Percentiles rank a stretch among this genome's conserved stretches.
Evolutionary conservation across 345 rosid species (phyloP).

Genomic region (Firmiana major): DNA sequence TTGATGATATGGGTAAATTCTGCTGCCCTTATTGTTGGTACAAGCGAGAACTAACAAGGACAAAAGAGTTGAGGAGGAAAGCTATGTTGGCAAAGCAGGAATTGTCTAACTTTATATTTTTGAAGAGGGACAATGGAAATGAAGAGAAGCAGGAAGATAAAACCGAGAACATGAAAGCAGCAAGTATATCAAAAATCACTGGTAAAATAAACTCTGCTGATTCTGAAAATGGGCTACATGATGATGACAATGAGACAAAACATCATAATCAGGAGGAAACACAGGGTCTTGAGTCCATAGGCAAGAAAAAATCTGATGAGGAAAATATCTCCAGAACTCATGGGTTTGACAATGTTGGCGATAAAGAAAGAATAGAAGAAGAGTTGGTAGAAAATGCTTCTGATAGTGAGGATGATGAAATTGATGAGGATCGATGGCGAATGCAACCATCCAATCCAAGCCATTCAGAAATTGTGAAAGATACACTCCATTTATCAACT

Average conservation of each 20-base stretch:
- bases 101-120: constrained; percentile 25
- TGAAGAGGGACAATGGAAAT: background rate
- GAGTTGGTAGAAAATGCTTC: background rate
- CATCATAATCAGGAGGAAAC: background rate
- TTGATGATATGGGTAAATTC: constrained; percentile 49
- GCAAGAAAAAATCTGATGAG: background rate
- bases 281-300: background rate
- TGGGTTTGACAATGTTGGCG: background rate
- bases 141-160: background rate
- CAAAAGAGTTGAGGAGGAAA: constrained; percentile 25
- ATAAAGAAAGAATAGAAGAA: background rate
- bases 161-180: background rate
- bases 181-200: background rate
- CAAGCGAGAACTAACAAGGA: constrained; percentile 31
- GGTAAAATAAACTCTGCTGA: background rate
- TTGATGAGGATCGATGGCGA: background rate
- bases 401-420: background rate
- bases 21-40: constrained; percentile 66
- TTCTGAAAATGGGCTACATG: background rate
- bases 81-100: constrained; percentile 27
- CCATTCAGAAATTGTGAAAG: background rate
- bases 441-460: background rate
- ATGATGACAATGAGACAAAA: background rate
- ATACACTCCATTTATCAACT: background rate
- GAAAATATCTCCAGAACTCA: background rate